Conservation (phyloP, 495 filamentous ascomycete genomes). For the Podospora pseudopauciseta region DNA sequence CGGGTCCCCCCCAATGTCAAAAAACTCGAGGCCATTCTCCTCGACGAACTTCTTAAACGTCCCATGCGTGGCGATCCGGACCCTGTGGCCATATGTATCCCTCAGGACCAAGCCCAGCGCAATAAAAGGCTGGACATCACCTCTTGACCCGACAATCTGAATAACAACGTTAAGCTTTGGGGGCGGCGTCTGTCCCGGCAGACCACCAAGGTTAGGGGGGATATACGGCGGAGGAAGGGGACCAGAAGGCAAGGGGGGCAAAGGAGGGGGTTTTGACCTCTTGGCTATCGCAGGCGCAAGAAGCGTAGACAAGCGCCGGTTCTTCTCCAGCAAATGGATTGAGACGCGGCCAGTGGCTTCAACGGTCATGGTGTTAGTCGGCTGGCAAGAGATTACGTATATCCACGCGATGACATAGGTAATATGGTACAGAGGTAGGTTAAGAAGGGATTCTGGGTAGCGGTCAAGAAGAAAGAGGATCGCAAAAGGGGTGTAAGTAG, state of each 20-base stretch:
- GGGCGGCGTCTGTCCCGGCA: conserved; percentile 55
- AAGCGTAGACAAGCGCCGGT: conserved; percentile 58
- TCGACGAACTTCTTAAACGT: conserved; percentile 66
- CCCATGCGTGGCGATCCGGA: conserved; percentile 65
- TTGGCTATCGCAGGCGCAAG: conserved; percentile 61
- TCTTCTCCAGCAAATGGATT: conserved; percentile 69
- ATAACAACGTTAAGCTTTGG: conserved; percentile 66
- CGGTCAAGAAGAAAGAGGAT: neutral
- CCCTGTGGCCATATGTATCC: conserved; percentile 64
- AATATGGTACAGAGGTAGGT: neutral
- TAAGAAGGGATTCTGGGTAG: neutral
- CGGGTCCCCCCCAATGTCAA: conserved; percentile 67
- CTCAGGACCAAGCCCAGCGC: conserved; percentile 66
- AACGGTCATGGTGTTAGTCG: neutral
- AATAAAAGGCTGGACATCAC: conserved; percentile 76
- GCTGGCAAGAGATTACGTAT: neutral
- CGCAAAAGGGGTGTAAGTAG: neutral
- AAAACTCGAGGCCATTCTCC: conserved; percentile 65
- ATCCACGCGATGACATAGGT: neutral
- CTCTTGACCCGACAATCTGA: conserved; percentile 73
- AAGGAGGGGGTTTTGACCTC: conserved; percentile 42
- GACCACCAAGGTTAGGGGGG: conserved; percentile 57
- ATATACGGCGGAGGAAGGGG: conserved; percentile 57
- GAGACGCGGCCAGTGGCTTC: conserved; percentile 66
- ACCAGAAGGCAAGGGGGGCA: conserved; percentile 31